Conservation (phyloP, 129 eudicot species). For the Kitagawia praeruptora region DNA sequence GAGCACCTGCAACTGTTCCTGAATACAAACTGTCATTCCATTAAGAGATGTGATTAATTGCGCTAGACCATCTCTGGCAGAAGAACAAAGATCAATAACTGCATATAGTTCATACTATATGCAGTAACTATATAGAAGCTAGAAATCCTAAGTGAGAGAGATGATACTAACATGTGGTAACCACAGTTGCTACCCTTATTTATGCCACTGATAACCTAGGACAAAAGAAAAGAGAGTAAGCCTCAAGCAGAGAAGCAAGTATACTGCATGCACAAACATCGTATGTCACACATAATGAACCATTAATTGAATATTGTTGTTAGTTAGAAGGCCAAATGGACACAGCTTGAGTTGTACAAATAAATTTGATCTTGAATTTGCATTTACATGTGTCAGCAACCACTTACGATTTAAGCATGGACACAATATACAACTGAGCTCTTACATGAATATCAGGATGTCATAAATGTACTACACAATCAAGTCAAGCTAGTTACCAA, state of each 20-base stretch:
- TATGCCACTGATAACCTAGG: slow-evolving; percentile 95
- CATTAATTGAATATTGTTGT: neutral
- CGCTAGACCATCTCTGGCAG: neutral
- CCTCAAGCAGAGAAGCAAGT: slow-evolving; percentile 4
- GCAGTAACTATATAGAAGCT: neutral
- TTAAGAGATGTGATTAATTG: slow-evolving; percentile 6
- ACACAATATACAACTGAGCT: neutral
- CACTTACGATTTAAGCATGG: neutral
- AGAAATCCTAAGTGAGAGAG: neutral
- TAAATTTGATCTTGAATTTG: neutral
- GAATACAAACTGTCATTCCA: slow-evolving; percentile 66
- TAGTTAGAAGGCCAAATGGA: neutral
- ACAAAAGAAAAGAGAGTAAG: slow-evolving; percentile 6
- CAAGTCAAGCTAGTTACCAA: slow-evolving; percentile 46
- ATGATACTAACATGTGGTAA: slow-evolving; percentile 40
- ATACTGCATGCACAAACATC: neutral
- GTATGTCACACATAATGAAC: neutral
- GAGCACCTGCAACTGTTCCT: slow-evolving; percentile 97
- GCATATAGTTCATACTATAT: neutral
- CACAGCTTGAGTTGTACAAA: neutral
- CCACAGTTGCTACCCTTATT: slow-evolving; percentile 96
- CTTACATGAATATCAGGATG: neutral
- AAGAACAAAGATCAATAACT: neutral
- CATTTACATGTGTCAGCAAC: neutral
- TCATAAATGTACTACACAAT: neutral